Conservation (phyloP, 1,284 basidiomycete genomes). For the Pyrrhoderma noxium region DNA sequence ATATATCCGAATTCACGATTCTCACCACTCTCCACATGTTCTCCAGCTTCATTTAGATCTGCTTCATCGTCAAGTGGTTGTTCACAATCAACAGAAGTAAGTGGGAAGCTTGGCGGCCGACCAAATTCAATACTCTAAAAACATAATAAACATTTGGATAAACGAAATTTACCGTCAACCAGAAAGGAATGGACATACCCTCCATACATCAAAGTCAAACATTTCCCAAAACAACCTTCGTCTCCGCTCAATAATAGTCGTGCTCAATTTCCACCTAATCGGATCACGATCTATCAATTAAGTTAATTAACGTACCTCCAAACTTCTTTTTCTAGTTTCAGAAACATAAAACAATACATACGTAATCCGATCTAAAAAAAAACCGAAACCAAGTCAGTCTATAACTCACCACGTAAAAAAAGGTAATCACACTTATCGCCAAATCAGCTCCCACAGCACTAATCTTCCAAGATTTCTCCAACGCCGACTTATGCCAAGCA, state of each 20-base stretch:
- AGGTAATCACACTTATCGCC: conserved; percentile 18
- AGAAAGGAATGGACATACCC: not conserved
- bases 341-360: too few species aligned
- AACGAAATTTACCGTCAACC: not conserved
- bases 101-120: conserved; percentile 7
- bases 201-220: conserved; percentile 1
- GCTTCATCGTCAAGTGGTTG: conserved; percentile 11
- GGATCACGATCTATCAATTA: conserved; percentile 14
- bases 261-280: conserved; percentile 4
- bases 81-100: conserved; percentile 8
- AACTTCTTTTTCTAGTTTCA: too few species aligned
- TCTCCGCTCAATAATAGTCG: conserved; percentile 8
- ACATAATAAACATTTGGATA: not conserved
- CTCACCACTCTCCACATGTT: conserved; percentile 3
- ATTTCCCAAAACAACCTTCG: conserved; percentile 13
- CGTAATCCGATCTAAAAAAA: conserved; percentile 20
- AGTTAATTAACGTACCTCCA: too few species aligned
- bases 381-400: not conserved
- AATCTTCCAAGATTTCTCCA: conserved; percentile 17
- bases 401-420: conserved; percentile 2
- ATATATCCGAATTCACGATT: too few species aligned
- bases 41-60: conserved; percentile 1
- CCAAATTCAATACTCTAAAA: conserved; percentile 9
- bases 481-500: not conserved
- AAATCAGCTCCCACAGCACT: conserved; percentile 12